Conservation (phyloP, 2,329 filamentous ascomycete genomes). For the Lecanicillium sp. region DNA sequence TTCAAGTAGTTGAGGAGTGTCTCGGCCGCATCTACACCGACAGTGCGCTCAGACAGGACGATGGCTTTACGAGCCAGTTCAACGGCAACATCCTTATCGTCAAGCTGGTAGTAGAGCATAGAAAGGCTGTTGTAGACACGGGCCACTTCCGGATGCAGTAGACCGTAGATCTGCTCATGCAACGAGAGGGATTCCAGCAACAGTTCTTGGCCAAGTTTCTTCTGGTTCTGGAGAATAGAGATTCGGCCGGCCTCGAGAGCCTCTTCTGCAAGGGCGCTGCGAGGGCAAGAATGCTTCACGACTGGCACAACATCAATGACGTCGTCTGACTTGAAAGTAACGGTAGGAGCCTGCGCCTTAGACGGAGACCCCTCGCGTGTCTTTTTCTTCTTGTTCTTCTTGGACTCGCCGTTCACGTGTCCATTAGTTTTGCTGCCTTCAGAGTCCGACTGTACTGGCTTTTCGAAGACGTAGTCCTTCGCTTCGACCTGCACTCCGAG, state of each 20-base stretch:
- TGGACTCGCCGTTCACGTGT: conserved; percentile 32
- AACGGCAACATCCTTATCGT: conserved; percentile 92
- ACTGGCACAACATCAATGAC: conserved; percentile 89
- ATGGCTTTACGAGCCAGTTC: conserved; percentile 95
- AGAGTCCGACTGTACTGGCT: conserved; percentile 15
- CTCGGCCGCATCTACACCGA: conserved; percentile 88
- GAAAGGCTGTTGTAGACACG: conserved; percentile 91
- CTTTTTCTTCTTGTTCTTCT: conserved; percentile 56
- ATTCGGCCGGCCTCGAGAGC: conserved; percentile 92
- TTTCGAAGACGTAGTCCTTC: conserved; percentile 41
- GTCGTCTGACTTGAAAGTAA: conserved; percentile 69
- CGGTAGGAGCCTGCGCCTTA: conserved; percentile 29
- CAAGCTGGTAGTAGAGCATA: conserved; percentile 94
- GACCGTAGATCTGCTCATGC: conserved; percentile 97
- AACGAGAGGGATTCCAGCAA: conserved; percentile 91
- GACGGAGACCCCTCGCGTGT: conserved; percentile 45
- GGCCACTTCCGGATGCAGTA: conserved; percentile 92
- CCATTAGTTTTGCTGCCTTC: conserved; percentile 24
- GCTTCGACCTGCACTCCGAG: conserved; percentile 81
- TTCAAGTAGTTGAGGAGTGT: conserved; percentile 95
- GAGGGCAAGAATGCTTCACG: conserved; percentile 87
- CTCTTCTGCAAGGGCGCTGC: conserved; percentile 87
- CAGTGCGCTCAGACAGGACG: conserved; percentile 87
- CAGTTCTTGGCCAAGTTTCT: conserved; percentile 90
- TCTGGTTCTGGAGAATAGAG: conserved; percentile 91